A percentile compares a stretch with the other conserved stretches of the same genome.
Conservation (phyloP, 106 monocot species). For the Phalaenopsis aphrodite region DNA sequence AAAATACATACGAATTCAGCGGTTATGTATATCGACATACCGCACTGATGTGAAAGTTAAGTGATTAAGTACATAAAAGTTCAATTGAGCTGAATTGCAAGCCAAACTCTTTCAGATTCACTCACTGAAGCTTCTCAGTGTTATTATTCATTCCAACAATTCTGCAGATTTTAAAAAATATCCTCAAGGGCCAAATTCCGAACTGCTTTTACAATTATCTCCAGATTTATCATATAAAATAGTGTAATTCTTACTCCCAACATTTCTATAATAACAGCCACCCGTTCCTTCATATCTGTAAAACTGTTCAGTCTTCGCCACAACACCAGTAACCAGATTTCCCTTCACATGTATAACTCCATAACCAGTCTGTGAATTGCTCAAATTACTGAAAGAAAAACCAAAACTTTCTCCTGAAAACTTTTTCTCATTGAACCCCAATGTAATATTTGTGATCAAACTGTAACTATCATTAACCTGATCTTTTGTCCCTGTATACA, state of each 20-base stretch:
- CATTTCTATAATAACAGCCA: conserved; percentile 92
- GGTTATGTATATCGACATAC: too few species aligned
- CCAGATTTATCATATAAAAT: conserved; percentile 55
- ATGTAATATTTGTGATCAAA: conserved; percentile 30
- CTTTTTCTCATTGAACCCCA: conserved; percentile 59
- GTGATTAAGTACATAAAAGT: too few species aligned
- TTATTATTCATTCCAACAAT: too few species aligned
- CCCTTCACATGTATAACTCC: conserved; percentile 58
- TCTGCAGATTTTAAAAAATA: too few species aligned
- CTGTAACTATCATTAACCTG: conserved; percentile 29
- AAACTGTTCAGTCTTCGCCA: conserved; percentile 50
- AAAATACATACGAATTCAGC: too few species aligned
- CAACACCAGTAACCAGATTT: conserved; percentile 39
- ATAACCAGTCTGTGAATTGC: conserved; percentile 49
- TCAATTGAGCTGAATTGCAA: too few species aligned
- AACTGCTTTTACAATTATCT: conserved; percentile 20
- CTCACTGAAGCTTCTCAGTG: too few species aligned
- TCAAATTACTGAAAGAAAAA: conserved; percentile 30
- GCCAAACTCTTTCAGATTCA: too few species aligned
- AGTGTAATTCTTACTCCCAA: conserved; percentile 75
- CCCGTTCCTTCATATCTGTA: conserved; percentile 67
- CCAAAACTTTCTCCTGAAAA: conserved; percentile 42
- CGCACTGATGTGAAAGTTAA: too few species aligned
- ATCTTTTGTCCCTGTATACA: conserved; percentile 33
- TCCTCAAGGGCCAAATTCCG: neutral